These are phyloP conservation scores for Teunomyces funiuensis DNA, from an alignment of 805 yeast genomes.

Conservation along the genomic window DNA sequence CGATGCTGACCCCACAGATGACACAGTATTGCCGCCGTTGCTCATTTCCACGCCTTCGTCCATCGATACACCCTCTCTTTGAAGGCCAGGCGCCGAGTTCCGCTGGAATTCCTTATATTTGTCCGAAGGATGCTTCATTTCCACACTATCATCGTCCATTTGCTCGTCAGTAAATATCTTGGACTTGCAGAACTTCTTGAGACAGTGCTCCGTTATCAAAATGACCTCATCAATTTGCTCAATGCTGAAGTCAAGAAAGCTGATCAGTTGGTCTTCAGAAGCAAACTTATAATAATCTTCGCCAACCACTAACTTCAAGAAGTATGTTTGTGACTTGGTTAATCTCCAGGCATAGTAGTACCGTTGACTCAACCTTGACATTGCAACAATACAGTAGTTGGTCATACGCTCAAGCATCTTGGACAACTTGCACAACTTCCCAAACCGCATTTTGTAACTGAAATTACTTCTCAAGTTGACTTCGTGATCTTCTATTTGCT, in stretches of 20 bases:
- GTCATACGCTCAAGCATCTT: conserved; percentile 21
- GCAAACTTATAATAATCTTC: conserved; percentile 23
- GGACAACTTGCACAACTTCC: conserved; percentile 25
- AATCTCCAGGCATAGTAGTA: conserved; percentile 71
- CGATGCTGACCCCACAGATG: conserved; percentile 9
- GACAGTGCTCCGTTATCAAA: conserved; percentile 23
- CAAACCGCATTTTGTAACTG: conserved; percentile 20
- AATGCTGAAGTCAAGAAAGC: conserved; percentile 13
- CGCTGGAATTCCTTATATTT: conserved; percentile 1
- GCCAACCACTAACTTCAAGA: conserved; percentile 36
- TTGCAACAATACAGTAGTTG: conserved; percentile 17
- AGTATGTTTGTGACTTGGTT: conserved; percentile 52
- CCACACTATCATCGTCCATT: conserved; percentile 5
- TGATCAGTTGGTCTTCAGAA: conserved; percentile 3
- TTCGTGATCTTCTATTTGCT: conserved; percentile 18
- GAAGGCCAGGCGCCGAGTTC: neutral
- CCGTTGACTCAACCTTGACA: conserved; percentile 47
- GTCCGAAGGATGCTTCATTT: conserved; percentile 3
- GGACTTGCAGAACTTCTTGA: conserved; percentile 22
- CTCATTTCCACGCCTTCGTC: neutral
- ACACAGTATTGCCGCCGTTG: neutral
- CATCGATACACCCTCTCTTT: neutral
- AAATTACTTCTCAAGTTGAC: conserved; percentile 15
- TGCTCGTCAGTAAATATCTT: conserved; percentile 7
- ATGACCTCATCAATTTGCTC: conserved; percentile 30